Evolutionary conservation across 2,329 filamentous ascomycete species (phyloP), one percentile per base, ranked within the genome.

Genomic region (Aureobasidium sp.): DNA sequence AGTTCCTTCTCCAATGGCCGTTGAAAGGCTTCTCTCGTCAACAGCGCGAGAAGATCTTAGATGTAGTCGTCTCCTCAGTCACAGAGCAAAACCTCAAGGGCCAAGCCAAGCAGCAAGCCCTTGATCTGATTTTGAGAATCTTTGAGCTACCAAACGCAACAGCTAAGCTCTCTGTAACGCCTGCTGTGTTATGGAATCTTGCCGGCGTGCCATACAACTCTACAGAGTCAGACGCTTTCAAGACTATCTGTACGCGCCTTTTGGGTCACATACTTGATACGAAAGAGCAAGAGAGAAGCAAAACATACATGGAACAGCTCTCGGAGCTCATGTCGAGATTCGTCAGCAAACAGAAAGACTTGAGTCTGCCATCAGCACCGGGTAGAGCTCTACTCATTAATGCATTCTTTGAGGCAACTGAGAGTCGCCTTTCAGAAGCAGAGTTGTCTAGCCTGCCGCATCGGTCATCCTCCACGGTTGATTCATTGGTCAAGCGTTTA

Each of bases 261-360:
- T 38, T 50, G 19, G n/a, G 50, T 37, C 58, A 58, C 29, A 44
- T 60, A 6, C 30, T 60, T 3, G 47, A 52, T 10, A 60, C 57
- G 3, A 56, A 57, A 40, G 58, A 61, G 12, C 59, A 61, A 49
- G 56, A 57, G 21, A 57, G 57, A 11, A 59, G 57, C n/a, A 52
- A 50, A 11, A 16, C 7, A 2, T 52, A 55, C 24, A 17, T 57
- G 7, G 41, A 24, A 17, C 19, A 30, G 12, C 45, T 50, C 8
- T 50, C 53, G 3, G 19, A 25, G 19, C 30, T 42, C 3, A 12
- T 40, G 6, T 48, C 44, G 4, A 10, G 38, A n/a, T 55, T 55
- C n/a, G 14, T 45, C 8, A 21, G 11, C 16, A 44, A 34, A 17
- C 27, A 45, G 44, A 40, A 50, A 10, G 37, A 48, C n/a, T 27